phyloP scores from a whole-genome alignment of 352 stramenopile species.

The Pythium chondricola region DNA sequence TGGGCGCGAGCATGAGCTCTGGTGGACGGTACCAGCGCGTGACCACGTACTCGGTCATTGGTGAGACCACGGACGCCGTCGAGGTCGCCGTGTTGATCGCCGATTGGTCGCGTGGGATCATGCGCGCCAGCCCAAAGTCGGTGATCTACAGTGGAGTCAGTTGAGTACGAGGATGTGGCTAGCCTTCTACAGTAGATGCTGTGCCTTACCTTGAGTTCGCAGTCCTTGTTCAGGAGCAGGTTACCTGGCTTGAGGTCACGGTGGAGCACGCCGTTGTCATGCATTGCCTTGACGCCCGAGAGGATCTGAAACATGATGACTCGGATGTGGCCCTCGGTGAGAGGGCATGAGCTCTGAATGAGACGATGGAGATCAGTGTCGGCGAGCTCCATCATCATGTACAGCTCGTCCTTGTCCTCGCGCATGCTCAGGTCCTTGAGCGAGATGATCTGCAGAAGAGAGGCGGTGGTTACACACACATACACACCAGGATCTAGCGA shows the following conservation, averaged over 20 bases:
- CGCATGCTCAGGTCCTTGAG: conserved; percentile 88
- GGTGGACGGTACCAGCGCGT: conserved; percentile 90
- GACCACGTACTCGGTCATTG: conserved; percentile 88
- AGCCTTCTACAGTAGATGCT: background rate
- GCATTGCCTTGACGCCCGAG: conserved; percentile 87
- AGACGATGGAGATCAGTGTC: conserved; percentile 91
- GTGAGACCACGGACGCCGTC: conserved; percentile 30
- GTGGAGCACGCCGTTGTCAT: conserved; percentile 91
- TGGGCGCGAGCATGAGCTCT: conserved; percentile 89
- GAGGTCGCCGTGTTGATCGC: conserved; percentile 13
- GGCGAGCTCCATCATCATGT: conserved; percentile 95
- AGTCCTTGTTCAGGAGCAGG: conserved; percentile 89
- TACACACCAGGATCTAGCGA: background rate
- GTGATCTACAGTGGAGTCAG: conserved; percentile 60
- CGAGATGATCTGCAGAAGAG: conserved; percentile 70
- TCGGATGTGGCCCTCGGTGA: conserved; percentile 74
- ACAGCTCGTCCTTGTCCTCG: conserved; percentile 91
- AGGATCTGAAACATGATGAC: conserved; percentile 86
- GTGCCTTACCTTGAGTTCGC: conserved; percentile 61
- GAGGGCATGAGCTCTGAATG: conserved; percentile 84
- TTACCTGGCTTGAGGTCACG: conserved; percentile 95
- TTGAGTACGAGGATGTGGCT: background rate
- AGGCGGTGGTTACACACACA: background rate
- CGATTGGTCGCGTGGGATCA: conserved; percentile 53
- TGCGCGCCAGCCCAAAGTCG: conserved; percentile 91